Evolutionary conservation across 148 eudicot genomes (phyloP), one percentile per base, ranked within the genome.

Genomic region (Rhododendron williamsianum): DNA sequence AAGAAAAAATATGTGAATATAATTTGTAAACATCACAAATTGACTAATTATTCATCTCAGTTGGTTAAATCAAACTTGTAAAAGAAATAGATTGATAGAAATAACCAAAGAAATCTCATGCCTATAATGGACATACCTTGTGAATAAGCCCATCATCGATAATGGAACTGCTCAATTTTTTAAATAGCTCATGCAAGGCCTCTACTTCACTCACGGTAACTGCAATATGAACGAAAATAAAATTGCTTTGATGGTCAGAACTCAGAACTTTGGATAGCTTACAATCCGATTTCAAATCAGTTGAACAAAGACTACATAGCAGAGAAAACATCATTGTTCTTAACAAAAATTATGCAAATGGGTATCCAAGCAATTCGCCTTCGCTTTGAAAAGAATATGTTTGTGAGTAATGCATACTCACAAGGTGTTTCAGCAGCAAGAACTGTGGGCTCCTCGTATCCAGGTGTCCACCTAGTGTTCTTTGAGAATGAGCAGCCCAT

Each of bases 171-270:
- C 99, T 96, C 83, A 96, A 74, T 93, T 93, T 95, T 91, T 91
- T 95, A 82, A 86, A 96, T 63, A 95, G 91, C 89, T 93, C 94
- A 84, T 88, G 87, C 76, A 96, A 84, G 80, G 99, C 99, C 89
- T 95, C 97, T 19, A 96, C 96, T 92, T 96, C 98, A 86, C 90
- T 95, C 85, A 92, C 92, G 8, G 98, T 92, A 88, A 96, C 99
- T 96, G 95, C 91, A 91, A 83, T 1, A 36, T 43, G 7, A 27
- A 54, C 5, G 65, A 81, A 30, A 33, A 35, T 25, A 83, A 30
- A 71, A 49, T 52, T 41, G 35, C 1, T 48, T 11, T n/a, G 15
- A 51, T 13, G 30, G 12, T 15, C 76, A 71, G 67, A 13, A 49
- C 56, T 15, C 76, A 71, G 65, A 13, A 49, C 56, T 69, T 80